Evolutionary conservation across 441 rosid species (phyloP), one percentile per base, ranked within the genome.

Genomic region (Brassica hybrid): DNA sequence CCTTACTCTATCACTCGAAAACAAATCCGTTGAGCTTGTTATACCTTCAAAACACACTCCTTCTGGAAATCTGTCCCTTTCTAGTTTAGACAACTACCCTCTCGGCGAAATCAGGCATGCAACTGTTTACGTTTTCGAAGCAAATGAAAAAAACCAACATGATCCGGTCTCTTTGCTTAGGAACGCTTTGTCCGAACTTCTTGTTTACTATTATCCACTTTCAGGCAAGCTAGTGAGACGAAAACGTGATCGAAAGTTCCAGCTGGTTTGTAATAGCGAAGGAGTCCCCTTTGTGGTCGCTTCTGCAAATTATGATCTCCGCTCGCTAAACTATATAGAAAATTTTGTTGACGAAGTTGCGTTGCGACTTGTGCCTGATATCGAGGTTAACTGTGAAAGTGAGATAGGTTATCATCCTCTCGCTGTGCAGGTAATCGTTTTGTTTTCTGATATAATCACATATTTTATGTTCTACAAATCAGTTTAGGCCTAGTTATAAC

Each of bases 11-110:
- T 1, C 13, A n/a, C 57, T 71, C 1, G 18, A 77, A 6, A 41
- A 18, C 83, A 14, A 59, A 58, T 6, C 57, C 5, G 0, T 16
- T 14, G 81, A 77, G 68, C 54, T 83, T 11, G 34, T 84, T 6
- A 79, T 75, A 72, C 86, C 90, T 45, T 82, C 83, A 62, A 81
- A 83, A 70, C 86, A 80, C 9, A 85, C 75, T n/a, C 90, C 85
- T 41, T 63, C 45, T 7, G 76, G 62, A 43, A 57, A 19, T 38
- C 87, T 88, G 3, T 76, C 83, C 54, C 74, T 86, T 34, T 86
- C 90, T 64, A 76, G 85, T 50, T 68, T 86, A 23, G 88, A 88
- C 79, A 86, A 82, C 21, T 77, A 85, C 68, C 74, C 21, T 36
- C 65, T 66, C 43, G 73, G 71, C 30, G 87, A 86, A 72, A 17